These are phyloP conservation scores for Emergomyces pasteurianus DNA, from an alignment of 2,329 filamentous ascomycete genomes.

Conservation along the genomic window DNA sequence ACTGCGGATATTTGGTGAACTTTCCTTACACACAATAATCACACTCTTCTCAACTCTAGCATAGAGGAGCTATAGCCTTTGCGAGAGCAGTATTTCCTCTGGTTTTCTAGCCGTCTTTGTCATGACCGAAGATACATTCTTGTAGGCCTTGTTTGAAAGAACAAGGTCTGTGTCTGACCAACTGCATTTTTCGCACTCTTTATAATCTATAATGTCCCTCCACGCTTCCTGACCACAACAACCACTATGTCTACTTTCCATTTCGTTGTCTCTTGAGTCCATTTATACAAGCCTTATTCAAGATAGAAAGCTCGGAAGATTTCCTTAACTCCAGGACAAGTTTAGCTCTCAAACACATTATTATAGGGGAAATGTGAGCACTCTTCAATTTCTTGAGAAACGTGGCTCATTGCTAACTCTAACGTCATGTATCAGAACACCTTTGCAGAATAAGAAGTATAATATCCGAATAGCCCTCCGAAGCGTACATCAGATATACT, in stretches of 20 bases:
- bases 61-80: neutral
- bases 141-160: neutral
- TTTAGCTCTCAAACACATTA: neutral
- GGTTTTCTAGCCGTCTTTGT: neutral
- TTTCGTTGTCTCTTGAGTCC: neutral
- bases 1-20: neutral
- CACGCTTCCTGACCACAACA: neutral
- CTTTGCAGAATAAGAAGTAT: neutral
- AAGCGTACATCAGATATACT: neutral
- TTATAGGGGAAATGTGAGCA: neutral
- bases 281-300: neutral
- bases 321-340: neutral
- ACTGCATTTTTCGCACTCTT: neutral
- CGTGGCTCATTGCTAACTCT: neutral
- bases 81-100: neutral
- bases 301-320: neutral
- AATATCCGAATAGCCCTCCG: neutral
- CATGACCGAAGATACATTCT: neutral
- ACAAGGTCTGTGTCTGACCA: neutral
- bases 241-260: neutral
- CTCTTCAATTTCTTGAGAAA: neutral
- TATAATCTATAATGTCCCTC: neutral
- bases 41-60: neutral
- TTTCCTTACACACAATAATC: neutral
- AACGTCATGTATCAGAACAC: neutral